Evolutionary conservation across 2,329 filamentous ascomycete species (phyloP), one percentile per base, ranked within the genome.

Genomic region (Cephalotrichum gorgonifer): DNA sequence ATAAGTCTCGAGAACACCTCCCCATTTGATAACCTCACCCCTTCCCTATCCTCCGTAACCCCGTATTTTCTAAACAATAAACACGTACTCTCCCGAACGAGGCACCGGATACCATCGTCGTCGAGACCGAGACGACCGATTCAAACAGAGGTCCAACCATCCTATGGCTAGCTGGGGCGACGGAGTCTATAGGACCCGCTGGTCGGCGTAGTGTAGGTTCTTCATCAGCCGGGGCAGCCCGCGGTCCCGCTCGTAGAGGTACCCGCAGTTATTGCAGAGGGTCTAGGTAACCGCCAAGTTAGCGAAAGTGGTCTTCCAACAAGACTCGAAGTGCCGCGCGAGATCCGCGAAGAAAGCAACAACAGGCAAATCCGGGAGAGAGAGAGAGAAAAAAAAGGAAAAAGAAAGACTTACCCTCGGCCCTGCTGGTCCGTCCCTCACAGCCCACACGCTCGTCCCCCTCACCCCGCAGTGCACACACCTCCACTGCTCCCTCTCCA

Each of bases 401-500:
- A 31, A 44, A 41, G 2, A 41, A 31, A 50, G 15, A 62, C 86
- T 76, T 71, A 93, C 88, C 67, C 87, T 85, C 54, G 86, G 78
- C 49, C 90, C 91, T 49, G 79, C 74, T 14, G 93, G 93, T 23
- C 93, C 93, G 67, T 97, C 90, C 58, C 93, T 76, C 3, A 97
- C 91, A 44, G 88, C 90, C 93, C 93, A 98, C 8, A 96, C 88
- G 26, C 88, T 86, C 44, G 84, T 84, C 15, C 91, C 93, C 81
- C 86, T 91, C 30, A 96, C 81, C 52, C 76, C 76, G 64, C 93
- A 98, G 65, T 97, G 91, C 42, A 74, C 73, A 67, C 93, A 98
- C 53, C 88, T 79, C 93, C 93, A 98, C 41, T 76, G 82, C 54
- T 79, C 73, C 56, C 90, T 78, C 71, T 97, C 93, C 59, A 76